These are phyloP conservation scores for Heterobasidion occidentale DNA, from an alignment of 1,284 basidiomycete species.

Conservation along the genomic window DNA sequence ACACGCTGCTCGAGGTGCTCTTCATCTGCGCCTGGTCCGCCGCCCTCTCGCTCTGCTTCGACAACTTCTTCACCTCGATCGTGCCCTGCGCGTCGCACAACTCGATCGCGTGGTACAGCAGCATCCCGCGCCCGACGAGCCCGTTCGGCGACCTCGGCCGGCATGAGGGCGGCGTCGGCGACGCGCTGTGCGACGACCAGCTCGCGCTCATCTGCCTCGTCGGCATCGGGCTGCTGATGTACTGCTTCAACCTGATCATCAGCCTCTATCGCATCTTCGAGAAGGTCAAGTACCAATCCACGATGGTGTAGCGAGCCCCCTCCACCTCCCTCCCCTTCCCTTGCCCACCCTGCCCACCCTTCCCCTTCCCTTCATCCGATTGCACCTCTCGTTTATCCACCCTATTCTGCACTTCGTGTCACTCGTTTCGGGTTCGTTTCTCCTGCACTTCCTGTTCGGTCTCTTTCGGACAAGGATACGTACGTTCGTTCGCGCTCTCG, in stretches of 20 bases:
- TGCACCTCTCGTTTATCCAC: not conserved
- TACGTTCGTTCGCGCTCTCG: no score
- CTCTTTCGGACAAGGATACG: no score
- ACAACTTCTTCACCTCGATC: constrained; percentile 86
- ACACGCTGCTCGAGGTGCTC: constrained; percentile 76
- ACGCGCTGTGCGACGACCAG: constrained; percentile 62
- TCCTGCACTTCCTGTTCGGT: not conserved
- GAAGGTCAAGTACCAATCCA: constrained; percentile 64
- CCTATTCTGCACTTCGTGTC: not conserved
- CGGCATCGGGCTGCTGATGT: constrained; percentile 66
- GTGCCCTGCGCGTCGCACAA: constrained; percentile 64
- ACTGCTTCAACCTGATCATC: constrained; percentile 77
- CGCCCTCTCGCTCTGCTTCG: constrained; percentile 80
- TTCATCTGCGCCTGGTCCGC: constrained; percentile 92
- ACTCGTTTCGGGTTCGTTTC: not conserved
- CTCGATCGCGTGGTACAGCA: constrained; percentile 63
- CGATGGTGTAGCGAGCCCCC: not conserved
- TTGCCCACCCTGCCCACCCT: no score
- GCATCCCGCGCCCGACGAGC: constrained; percentile 40
- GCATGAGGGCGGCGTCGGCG: constrained; percentile 39
- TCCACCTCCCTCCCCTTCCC: not conserved
- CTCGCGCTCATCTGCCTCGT: constrained; percentile 70
- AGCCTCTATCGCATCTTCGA: constrained; percentile 84
- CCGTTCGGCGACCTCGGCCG: constrained; percentile 29
- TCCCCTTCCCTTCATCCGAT: not conserved